Base-by-base conservation (phyloP, 1,284 basidiomycete genomes). In the Rhodotorula sp. region DNA sequence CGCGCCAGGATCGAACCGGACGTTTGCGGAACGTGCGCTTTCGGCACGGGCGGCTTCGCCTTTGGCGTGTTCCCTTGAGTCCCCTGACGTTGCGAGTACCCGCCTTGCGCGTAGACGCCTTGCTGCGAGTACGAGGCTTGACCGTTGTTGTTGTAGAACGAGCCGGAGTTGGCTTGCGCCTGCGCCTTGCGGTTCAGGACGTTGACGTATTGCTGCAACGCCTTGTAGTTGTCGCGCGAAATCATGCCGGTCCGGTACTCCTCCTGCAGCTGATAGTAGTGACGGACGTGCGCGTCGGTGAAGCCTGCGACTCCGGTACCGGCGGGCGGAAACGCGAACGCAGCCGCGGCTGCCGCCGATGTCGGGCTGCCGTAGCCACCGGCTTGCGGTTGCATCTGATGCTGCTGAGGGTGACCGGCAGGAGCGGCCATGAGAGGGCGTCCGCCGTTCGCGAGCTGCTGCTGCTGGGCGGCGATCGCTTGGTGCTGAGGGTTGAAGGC, bases 1-100 rank as follows among this genome's bases (percentile, higher is more conserved):
- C 73, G 67, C 29, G 69, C 73, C 54, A 74, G 67, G 56, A 74
- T 74, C 54, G 67, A 59, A 3, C 73, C 73, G 34, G 62, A 67
- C 58, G 73, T 74, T 16, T 48, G 60, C 16, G 70, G 70, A 29
- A 61, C 29, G 18, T 47, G 43, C 12, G 65, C 64, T 54, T 60
- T 68, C 58, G 63, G 66, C 29, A 31, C n/a, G 14, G 54, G 48
- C 34, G 65, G 62, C 29, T 68, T 65, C 20, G 63, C 59, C 26
- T 23, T 56, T 54, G 68, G 58, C 49, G n/a, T 34, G 46, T 46
- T 54, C 46, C 58, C 7, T 26, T 60, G 52, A 16, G 7, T 12
- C 15, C 15, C 49, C n/a, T 52, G n/a, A 8, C 54, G 65, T 29
- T 47, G 49, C 58, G 58, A 26, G n/a, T 61, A n/a, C 29, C 21